These are phyloP conservation scores for Sclerotinia glacialis DNA, from an alignment of 2,329 filamentous ascomycete species.

Conservation along the genomic window DNA sequence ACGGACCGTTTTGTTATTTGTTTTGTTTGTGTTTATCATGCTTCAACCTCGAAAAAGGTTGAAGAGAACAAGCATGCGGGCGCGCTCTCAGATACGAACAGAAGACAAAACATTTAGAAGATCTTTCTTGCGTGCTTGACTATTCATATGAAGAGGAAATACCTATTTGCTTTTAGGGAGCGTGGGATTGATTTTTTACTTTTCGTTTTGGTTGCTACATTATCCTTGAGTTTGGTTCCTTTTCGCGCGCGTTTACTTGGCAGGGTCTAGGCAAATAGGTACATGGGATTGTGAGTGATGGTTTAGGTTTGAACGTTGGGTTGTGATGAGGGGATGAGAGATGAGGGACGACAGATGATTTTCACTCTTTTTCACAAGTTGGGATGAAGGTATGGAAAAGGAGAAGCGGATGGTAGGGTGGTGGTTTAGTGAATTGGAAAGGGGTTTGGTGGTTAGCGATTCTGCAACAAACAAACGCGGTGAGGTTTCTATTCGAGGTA, in stretches of 20 bases:
- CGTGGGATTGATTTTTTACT: constrained; percentile 20
- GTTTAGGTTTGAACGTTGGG: constrained; percentile 3
- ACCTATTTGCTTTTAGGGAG: constrained; percentile 37
- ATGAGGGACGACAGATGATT: constrained; percentile 14
- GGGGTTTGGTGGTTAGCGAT: constrained; percentile 6
- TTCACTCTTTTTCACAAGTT: constrained; percentile 16
- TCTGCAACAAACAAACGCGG: background rate
- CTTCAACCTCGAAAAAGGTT: constrained; percentile 23
- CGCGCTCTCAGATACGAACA: constrained; percentile 21
- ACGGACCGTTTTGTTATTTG: constrained; percentile 9
- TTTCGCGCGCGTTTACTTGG: constrained; percentile 14
- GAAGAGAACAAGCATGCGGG: constrained; percentile 32
- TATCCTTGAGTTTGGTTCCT: constrained; percentile 15
- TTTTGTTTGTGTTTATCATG: constrained; percentile 14
- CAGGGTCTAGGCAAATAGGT: background rate
- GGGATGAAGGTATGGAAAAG: constrained; percentile 9
- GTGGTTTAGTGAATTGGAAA: background rate
- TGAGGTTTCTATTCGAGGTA: background rate
- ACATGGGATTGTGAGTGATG: constrained; percentile 11
- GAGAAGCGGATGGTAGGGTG: background rate
- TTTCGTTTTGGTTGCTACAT: constrained; percentile 17
- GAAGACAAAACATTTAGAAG: constrained; percentile 35
- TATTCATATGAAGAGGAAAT: constrained; percentile 35
- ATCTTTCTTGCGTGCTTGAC: constrained; percentile 22
- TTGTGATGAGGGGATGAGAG: constrained; percentile 16